Evolutionary conservation across 345 rosid genomes (phyloP), one percentile per base, ranked within the genome.

Genomic region (Salix koriyanagi): DNA sequence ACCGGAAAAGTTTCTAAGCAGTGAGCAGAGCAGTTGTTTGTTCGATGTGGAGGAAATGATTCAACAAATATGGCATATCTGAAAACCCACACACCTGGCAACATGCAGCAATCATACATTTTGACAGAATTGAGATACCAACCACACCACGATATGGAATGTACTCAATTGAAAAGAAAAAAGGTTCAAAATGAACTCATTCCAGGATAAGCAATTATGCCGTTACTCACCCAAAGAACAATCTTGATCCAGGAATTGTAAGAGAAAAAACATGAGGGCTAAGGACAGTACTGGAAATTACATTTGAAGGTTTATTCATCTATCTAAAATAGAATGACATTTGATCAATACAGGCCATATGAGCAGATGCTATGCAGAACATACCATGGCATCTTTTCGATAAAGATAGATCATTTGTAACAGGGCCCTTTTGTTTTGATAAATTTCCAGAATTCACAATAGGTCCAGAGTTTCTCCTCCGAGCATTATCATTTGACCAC

Each of bases 381-480:
- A 71, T 69, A 84, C 89, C 80, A 71, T 34, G 69, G 82, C 85
- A 77, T 90, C 93, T 83, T 84, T 88, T 66, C n/a, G 89, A 76
- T 48, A 84, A 74, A 74, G 88, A 75, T 30, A 77, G 82, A 82
- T 85, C 93, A 85, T 79, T 83, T 75, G 85, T n/a, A n/a, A n/a
- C 79, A 25, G 88, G 90, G 70, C 82, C 73, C 65, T 85, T 90
- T 77, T 86, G 90, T 81, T 85, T 90, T 21, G 85, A 61, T 32
- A 80, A 72, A 79, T 74, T 85, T 79, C 83, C 93, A 72, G 86
- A 79, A 78, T 52, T 80, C 64, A 76, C 71, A 46, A 85, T 79
- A 70, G 83, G 93, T 50, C 87, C 93, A 70, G 89, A 79, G 66
- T 80, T 80, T 79, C 85, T 85, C 79, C 86, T 85, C 34, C 87